Percentiles rank a stretch among this genome's conserved stretches.
Evolutionary conservation across 352 stramenopile species (phyloP).

Genomic region (Globisporangium heterothallicum): DNA sequence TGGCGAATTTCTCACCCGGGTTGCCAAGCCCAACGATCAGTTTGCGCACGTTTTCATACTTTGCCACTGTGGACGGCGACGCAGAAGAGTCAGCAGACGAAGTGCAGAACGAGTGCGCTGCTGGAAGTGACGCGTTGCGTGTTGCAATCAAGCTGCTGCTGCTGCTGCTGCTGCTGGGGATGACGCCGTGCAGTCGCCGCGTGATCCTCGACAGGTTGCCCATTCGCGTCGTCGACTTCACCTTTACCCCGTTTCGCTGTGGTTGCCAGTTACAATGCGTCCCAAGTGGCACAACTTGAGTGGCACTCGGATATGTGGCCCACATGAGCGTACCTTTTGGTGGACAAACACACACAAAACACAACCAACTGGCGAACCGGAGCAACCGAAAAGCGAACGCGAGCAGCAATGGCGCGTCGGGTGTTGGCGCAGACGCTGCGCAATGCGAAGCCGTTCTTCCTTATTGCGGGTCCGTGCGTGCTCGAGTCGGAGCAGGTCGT

Average conservation of each 20-base stretch:
- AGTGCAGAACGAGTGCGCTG: neutral
- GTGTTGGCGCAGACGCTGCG: conserved; percentile 51
- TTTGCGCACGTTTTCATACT: conserved; percentile 73
- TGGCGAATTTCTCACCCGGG: conserved; percentile 74
- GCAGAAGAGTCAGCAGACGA: neutral
- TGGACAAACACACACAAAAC: neutral
- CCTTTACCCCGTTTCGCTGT: neutral
- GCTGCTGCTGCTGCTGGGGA: neutral
- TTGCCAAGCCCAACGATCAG: conserved; percentile 84
- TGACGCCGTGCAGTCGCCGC: conserved; percentile 1
- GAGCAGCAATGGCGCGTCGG: conserved; percentile 32
- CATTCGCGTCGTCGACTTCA: conserved; percentile 9
- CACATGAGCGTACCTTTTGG: conserved; percentile 12
- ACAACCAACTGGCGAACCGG: too few relatives aligned
- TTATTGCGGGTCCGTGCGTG: conserved; percentile 80
- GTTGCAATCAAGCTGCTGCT: neutral
- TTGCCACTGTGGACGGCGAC: conserved; percentile 14
- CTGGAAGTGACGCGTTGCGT: neutral
- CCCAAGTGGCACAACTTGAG: too few relatives aligned
- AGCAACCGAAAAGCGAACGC: neutral
- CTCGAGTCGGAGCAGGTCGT: conserved; percentile 67
- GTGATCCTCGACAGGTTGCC: conserved; percentile 2
- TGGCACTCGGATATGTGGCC: conserved; percentile 5
- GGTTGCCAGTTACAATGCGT: too few relatives aligned
- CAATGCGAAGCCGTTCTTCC: conserved; percentile 67